Evolutionary conservation across 31 red algal species (phyloP).

Genomic region (Odonthalia washingtoniensis): DNA sequence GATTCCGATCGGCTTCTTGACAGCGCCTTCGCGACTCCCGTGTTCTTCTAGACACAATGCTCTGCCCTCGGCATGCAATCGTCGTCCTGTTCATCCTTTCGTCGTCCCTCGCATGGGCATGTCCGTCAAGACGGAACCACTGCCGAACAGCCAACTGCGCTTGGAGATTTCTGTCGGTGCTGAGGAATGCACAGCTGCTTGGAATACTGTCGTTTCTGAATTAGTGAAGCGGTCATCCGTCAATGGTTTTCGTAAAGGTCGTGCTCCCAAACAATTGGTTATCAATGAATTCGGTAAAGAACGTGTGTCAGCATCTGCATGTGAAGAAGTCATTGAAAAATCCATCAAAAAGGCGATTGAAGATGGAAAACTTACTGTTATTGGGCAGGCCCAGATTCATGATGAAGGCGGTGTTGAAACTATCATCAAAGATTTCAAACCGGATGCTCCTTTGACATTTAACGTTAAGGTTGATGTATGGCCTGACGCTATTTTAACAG

Average conservation of each 20-base stretch:
- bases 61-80: background rate
- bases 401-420: constrained; percentile 69
- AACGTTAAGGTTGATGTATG: constrained; percentile 94
- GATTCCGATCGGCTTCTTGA: no score
- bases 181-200: constrained; percentile 74
- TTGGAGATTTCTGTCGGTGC: constrained; percentile 68
- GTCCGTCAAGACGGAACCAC: constrained; percentile 55
- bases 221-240: constrained; percentile 70
- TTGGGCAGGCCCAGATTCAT: constrained; percentile 71
- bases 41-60: no score
- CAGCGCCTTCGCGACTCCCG: no score
- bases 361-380: constrained; percentile 65
- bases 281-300: constrained; percentile 91
- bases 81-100: constrained; percentile 8
- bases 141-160: constrained; percentile 64
- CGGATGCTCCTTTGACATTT: constrained; percentile 68
- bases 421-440: constrained; percentile 71
- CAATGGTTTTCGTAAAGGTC: constrained; percentile 93
- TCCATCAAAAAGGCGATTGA: constrained; percentile 75
- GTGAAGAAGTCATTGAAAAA: constrained; percentile 88
- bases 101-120: constrained; percentile 50
- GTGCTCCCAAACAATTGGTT: constrained; percentile 81
- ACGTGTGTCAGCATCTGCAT: constrained; percentile 71
- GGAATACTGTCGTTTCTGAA: constrained; percentile 70
- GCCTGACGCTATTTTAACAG: constrained; percentile 79